Evolutionary conservation across 192 early-diverging fungal species (phyloP), one percentile per base, ranked within the genome.

Genomic region (Rhizophagus sp.): DNA sequence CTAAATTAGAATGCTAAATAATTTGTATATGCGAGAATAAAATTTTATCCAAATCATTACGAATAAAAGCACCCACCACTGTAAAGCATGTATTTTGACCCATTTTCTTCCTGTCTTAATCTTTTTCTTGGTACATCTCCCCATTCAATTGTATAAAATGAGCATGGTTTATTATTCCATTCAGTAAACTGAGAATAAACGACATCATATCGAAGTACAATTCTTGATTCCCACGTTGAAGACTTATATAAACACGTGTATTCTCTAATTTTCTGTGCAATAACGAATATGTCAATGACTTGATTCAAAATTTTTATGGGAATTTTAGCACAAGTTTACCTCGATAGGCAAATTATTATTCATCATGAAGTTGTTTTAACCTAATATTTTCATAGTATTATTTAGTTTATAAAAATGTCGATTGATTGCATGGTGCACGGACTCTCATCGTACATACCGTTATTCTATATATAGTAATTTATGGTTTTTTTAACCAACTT

Each of bases 61-160:
- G 0, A 41, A 25, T 17, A 10, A 34, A 36, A 68, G 10, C 17
- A 68, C 33, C 0, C 11, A 70, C 68, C 68, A 44, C 68, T 41
- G 36, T 70, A 70, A 10, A 70, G 36, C 36, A 41, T 70, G 39
- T n/a, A 70, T 39, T 70, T 41, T 10, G 30, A 22, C 9, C 10
- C 36, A 22, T 9, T n/a, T n/a, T 70, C 68, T 36, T 33, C 22
- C 15, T 33, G 22, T 3, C 34, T 39, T 17, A 1, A 6, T 24
- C 22, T 39, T 33, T 33, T 67, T 34, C 13, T 15, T 41, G 68
- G 22, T 10, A 10, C 19, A 70, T 70, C 36, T 39, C 68, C 68
- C 68, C 68, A 70, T n/a, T 70, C 68, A 24, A 70, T 41, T 1
- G 68, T 70, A 22, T 30, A 41, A 39, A 70, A 70, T 11, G 68